Evolutionary conservation across 75 land plant genomes (phyloP).

Genomic region (Cryptomeria japonica): DNA sequence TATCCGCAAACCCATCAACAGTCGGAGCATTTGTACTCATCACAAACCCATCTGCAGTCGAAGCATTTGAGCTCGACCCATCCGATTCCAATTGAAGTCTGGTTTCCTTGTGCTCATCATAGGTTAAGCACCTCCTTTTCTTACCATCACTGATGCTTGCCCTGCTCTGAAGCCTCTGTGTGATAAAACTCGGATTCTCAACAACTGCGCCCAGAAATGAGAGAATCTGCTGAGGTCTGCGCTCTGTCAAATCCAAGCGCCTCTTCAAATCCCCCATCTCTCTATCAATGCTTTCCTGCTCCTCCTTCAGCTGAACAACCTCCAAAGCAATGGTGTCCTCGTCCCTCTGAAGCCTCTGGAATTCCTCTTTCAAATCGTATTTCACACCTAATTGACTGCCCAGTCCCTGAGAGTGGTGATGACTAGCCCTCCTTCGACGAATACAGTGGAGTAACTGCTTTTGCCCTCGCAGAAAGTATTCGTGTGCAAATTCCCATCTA

Average conservation of each 20-base stretch:
- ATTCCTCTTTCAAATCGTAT: conserved; percentile 17
- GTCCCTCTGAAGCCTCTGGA: conserved; percentile 46
- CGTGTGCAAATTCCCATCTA: conserved; percentile 85
- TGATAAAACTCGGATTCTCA: conserved; percentile 56
- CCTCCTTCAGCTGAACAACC: conserved; percentile 39
- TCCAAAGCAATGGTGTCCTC: conserved; percentile 47
- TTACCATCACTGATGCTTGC: neutral
- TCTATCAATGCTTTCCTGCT: conserved; percentile 35
- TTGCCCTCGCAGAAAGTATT: conserved; percentile 61
- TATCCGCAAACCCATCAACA: neutral
- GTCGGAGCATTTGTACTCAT: neutral
- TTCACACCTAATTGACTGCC: conserved; percentile 3
- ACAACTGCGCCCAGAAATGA: conserved; percentile 58
- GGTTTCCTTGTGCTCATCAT: conserved; percentile 19
- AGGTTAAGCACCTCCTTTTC: conserved; percentile 13
- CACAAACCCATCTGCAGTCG: neutral
- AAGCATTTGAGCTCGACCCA: neutral
- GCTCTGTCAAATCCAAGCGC: conserved; percentile 54
- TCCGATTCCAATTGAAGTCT: neutral
- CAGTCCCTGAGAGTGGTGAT: neutral
- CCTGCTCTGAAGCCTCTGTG: conserved; percentile 30
- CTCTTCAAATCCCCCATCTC: conserved; percentile 39
- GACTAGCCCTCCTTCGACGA: conserved; percentile 54
- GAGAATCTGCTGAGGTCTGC: conserved; percentile 69
- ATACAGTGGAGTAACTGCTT: conserved; percentile 55